Conservation (phyloP, 371 early-diverging fungal genomes). For the Ecytonucleospora hepatopenaei region DNA sequence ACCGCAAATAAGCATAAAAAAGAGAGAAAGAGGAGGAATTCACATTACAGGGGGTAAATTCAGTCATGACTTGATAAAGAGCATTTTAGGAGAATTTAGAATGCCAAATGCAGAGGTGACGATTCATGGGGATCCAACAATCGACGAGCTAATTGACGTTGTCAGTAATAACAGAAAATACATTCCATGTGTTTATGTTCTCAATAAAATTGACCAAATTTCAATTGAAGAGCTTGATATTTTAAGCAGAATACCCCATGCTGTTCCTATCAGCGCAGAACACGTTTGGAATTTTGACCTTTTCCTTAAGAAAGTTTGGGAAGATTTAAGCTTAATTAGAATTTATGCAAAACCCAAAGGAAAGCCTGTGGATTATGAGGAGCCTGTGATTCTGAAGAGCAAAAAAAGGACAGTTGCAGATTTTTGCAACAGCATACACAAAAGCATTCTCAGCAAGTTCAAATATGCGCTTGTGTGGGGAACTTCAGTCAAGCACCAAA, state of each 20-base stretch:
- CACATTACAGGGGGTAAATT: constrained; percentile 76
- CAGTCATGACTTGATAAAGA: constrained; percentile 73
- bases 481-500: constrained; percentile 83
- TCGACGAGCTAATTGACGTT: constrained; percentile 95
- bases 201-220: constrained; percentile 95
- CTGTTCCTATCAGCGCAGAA: constrained; percentile 85
- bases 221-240: constrained; percentile 79
- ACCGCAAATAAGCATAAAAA: constrained; percentile 75
- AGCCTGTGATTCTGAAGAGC: constrained; percentile 78
- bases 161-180: constrained; percentile 86
- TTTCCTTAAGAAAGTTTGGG: constrained; percentile 65
- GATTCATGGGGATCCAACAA: constrained; percentile 68
- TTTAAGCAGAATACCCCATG: constrained; percentile 86
- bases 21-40: constrained; percentile 93
- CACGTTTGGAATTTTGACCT: constrained; percentile 98
- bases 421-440: constrained; percentile 93
- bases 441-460: constrained; percentile 79
- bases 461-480: constrained; percentile 97
- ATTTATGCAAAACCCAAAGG: constrained; percentile 96
- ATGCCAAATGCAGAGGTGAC: constrained; percentile 95
- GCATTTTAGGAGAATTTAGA: constrained; percentile 84
- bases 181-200: constrained; percentile 79
- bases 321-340: constrained; percentile 46
- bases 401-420: constrained; percentile 70
- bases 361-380: constrained; percentile 79